A percentile compares a stretch with the other conserved stretches of the same genome.
These are phyloP conservation scores for Neurospora sp. DNA, from an alignment of 495 filamentous ascomycete species.

Conservation along the genomic window DNA sequence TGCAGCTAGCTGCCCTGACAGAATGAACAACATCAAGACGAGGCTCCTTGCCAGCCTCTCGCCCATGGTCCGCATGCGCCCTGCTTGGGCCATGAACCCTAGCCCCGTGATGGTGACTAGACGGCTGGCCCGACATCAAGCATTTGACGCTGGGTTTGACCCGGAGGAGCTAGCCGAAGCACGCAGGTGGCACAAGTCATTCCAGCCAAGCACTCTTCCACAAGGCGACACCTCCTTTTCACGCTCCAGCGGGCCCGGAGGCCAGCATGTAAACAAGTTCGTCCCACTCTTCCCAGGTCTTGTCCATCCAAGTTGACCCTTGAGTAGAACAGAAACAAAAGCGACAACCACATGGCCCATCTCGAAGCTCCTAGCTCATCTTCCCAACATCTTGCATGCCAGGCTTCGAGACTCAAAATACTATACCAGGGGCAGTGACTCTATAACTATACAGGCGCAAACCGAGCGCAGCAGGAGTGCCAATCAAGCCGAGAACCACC, in stretches of 20 bases:
- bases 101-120: neutral
- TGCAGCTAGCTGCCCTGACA: neutral
- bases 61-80: neutral
- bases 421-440: slow-evolving; percentile 51
- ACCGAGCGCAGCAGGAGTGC: slow-evolving; percentile 36
- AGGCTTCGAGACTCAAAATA: slow-evolving; percentile 58
- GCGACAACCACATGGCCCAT: slow-evolving; percentile 62
- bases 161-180: slow-evolving; percentile 58
- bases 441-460: slow-evolving; percentile 34
- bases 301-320: neutral
- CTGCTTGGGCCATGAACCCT: neutral
- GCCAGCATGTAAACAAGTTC: slow-evolving; percentile 96
- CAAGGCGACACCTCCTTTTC: slow-evolving; percentile 63
- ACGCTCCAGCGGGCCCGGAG: slow-evolving; percentile 84
- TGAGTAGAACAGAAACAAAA: slow-evolving; percentile 76
- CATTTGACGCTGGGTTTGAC: slow-evolving; percentile 30
- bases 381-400: slow-evolving; percentile 61
- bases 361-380: slow-evolving; percentile 42
- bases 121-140: slow-evolving; percentile 22
- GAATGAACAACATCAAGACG: neutral
- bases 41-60: neutral
- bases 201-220: slow-evolving; percentile 55
- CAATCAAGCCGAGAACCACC: slow-evolving; percentile 34
- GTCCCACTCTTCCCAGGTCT: slow-evolving; percentile 13
- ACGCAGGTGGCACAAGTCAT: slow-evolving; percentile 61